phyloP scores from a whole-genome alignment of 2,329 filamentous ascomycete genomes.

The Aspergillus melleus region DNA sequence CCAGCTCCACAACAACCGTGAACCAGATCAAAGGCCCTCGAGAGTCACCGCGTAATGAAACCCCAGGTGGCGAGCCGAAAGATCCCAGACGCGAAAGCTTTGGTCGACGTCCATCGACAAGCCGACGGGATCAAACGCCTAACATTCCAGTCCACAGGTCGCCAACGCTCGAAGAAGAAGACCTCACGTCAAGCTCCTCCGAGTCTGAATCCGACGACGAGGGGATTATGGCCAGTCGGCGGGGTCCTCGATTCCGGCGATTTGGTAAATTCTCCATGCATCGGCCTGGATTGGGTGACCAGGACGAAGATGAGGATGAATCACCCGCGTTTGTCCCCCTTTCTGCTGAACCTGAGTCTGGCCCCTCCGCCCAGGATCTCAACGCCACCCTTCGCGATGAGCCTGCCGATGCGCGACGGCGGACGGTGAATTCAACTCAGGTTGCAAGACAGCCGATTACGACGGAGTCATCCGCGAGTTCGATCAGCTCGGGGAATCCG shows the following conservation, averaged over 20 bases:
- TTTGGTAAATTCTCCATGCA: conserved; percentile 43
- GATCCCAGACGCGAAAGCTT: conserved; percentile 25
- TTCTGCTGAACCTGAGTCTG: conserved; percentile 21
- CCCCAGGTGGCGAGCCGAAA: conserved; percentile 24
- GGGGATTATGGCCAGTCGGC: conserved; percentile 21
- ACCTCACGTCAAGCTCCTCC: conserved; percentile 32
- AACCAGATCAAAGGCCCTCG: conserved; percentile 27
- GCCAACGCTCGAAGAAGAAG: conserved; percentile 36
- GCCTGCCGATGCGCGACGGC: conserved; percentile 27
- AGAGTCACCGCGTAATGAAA: conserved; percentile 27
- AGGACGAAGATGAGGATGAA: conserved; percentile 48
- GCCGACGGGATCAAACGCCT: conserved; percentile 26
- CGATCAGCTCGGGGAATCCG: conserved; percentile 38
- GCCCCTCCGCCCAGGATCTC: conserved; percentile 32
- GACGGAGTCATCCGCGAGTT: conserved; percentile 37
- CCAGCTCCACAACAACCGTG: conserved; percentile 33
- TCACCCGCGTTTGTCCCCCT: conserved; percentile 49
- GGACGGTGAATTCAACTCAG: conserved; percentile 25
- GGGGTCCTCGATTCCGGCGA: conserved; percentile 33
- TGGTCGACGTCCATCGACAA: conserved; percentile 23
- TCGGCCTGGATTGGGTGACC: conserved; percentile 32
- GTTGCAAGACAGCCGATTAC: conserved; percentile 19
- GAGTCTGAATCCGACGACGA: conserved; percentile 34
- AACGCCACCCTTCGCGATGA: conserved; percentile 43
- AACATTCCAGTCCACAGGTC: conserved; percentile 27